Evolutionary conservation across 352 stramenopile genomes (phyloP).

Genomic region (Phytopythium mirpurense): DNA sequence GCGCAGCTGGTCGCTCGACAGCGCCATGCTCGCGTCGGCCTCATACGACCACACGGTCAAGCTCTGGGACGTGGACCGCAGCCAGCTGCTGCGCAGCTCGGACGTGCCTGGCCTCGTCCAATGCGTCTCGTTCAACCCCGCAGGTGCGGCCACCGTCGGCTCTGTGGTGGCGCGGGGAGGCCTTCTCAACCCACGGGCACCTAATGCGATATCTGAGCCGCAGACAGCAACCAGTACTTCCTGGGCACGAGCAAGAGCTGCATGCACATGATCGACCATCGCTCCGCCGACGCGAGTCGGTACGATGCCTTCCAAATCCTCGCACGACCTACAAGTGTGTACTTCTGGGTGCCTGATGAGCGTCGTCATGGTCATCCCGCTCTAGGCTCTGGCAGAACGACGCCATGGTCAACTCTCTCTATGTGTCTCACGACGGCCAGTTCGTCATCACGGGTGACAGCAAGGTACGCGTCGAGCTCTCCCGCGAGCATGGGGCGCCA

Average conservation of each 20-base stretch:
- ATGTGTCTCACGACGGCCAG: conserved; percentile 70
- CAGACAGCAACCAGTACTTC: conserved; percentile 82
- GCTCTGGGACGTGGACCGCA: conserved; percentile 84
- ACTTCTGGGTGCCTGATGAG: too few relatives aligned
- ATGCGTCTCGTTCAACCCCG: conserved; percentile 78
- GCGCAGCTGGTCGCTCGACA: conserved; percentile 70
- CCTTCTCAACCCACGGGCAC: not conserved
- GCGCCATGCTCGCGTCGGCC: conserved; percentile 58
- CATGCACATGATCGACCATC: conserved; percentile 68
- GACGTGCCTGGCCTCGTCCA: conserved; percentile 79
- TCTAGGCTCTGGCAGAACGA: conserved; percentile 67
- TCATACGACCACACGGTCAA: conserved; percentile 88
- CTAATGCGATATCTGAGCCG: not conserved
- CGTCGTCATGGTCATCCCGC: too few relatives aligned
- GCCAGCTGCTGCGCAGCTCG: conserved; percentile 48
- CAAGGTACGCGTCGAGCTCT: conserved; percentile 55
- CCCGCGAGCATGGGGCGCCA: too few relatives aligned
- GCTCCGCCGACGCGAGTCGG: conserved; percentile 31
- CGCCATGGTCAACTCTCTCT: conserved; percentile 84
- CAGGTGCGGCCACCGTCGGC: conserved; percentile 22
- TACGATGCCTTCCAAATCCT: too few relatives aligned
- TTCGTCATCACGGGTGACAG: conserved; percentile 79
- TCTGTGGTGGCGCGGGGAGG: too few relatives aligned
- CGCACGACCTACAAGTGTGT: too few relatives aligned
- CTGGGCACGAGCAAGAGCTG: conserved; percentile 77